Conservation (phyloP, 2,329 filamentous ascomycete species). For the Tetracladium maxilliforme region DNA sequence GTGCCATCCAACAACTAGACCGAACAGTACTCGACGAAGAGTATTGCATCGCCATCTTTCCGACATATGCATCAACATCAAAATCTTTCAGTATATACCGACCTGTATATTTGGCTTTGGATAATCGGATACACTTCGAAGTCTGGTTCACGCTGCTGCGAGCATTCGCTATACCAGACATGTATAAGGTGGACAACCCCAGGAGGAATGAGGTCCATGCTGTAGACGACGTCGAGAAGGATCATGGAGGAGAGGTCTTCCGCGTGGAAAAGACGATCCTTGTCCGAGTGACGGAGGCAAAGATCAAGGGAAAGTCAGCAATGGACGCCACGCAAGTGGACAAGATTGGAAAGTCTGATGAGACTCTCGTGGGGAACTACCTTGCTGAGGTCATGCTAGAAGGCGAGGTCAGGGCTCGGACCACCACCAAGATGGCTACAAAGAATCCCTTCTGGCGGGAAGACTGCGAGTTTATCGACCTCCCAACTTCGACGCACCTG, state of each 20-base stretch:
- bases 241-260: too few species aligned
- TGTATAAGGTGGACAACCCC: slow-evolving; percentile 55
- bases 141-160: slow-evolving; percentile 91
- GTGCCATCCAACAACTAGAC: slow-evolving; percentile 81
- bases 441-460: slow-evolving; percentile 73
- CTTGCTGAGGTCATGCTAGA: slow-evolving; percentile 69
- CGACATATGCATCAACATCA: slow-evolving; percentile 69
- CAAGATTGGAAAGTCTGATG: slow-evolving; percentile 17
- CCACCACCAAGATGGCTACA: slow-evolving; percentile 55
- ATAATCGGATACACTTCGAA: slow-evolving; percentile 82
- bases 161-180: slow-evolving; percentile 81
- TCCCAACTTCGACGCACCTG: slow-evolving; percentile 55
- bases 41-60: slow-evolving; percentile 89
- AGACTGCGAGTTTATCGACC: slow-evolving; percentile 61
- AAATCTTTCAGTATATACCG: slow-evolving; percentile 62
- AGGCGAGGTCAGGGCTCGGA: slow-evolving; percentile 64
- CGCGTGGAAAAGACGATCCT: slow-evolving; percentile 46
- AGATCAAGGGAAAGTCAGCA: slow-evolving; percentile 22
- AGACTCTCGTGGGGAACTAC: slow-evolving; percentile 49
- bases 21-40: slow-evolving; percentile 84
- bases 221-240: too few species aligned
- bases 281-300: slow-evolving; percentile 46
- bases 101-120: slow-evolving; percentile 81
- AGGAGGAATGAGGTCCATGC: too few species aligned
- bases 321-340: slow-evolving; percentile 13